Base-by-base conservation (phyloP, 1,139 yeast genomes). In the Geotrichum restrictum region DNA sequence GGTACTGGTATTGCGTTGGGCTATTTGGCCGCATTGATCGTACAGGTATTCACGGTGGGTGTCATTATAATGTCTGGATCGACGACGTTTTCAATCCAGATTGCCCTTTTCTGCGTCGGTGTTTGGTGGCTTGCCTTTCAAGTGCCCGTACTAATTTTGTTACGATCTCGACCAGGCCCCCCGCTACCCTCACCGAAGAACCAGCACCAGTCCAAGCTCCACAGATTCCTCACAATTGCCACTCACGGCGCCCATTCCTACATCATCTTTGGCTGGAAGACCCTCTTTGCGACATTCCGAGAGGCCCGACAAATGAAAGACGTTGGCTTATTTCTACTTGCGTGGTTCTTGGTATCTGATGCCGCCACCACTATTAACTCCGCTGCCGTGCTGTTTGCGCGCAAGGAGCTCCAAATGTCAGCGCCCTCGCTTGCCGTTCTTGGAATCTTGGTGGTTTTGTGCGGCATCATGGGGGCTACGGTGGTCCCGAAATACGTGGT, bases 351-450 rank as follows among this genome's bases (percentile, higher is more conserved):
- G 46, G 72, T 84, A 3, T 78, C 85, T 14, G 91, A 84, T 61
- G 82, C 87, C 1, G 70, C 83, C n/a, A 82, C 88, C 0, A 84
- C 91, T 0, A 83, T 84, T 53, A 83, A 83, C 63, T 81, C 88
- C 1, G 82, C 89, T 0, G 89, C 91, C 0, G 78, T 84, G 22
- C 64, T 84, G 43, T 84, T 84, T 69, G 85, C 88, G 0, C 79
- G 81, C 48, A 77, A 84, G 0, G 83, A 83, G 56, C 67, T 84
- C 29, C 73, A 75, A 48, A 84, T 84, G 89, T 69, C 78, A 3
- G 81, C 88, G 1, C 74, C 84, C 19, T 75, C 79, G 33, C 68
- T 84, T 37, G 84, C 85, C 1, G 63, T 76, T 6, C 75, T 84
- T 36, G 85, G 88, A n/a, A 74, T 83, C 1, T 61, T 82, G 34